phyloP scores from a whole-genome alignment of 2,329 filamentous ascomycete genomes.

The Penicillium sp. region DNA sequence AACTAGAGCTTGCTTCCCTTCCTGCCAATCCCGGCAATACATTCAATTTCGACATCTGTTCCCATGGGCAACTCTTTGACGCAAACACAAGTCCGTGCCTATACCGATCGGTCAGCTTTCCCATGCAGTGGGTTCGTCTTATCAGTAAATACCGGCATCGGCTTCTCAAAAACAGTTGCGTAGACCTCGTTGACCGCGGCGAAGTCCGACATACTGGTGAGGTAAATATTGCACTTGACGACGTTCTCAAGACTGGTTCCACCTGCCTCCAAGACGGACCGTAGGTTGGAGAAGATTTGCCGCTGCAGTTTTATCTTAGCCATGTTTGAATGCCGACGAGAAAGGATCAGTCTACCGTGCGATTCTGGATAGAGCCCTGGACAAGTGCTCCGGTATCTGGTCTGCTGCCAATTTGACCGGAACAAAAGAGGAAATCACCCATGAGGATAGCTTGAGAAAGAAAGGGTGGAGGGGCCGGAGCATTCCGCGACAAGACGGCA shows the following conservation, averaged over 20 bases:
- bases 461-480: slow-evolving; percentile 50
- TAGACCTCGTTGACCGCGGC: slow-evolving; percentile 78
- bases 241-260: slow-evolving; percentile 58
- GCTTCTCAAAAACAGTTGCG: slow-evolving; percentile 24
- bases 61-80: slow-evolving; percentile 52
- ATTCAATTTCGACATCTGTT: slow-evolving; percentile 56
- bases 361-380: slow-evolving; percentile 54
- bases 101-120: neutral
- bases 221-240: slow-evolving; percentile 64
- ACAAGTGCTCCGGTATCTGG: slow-evolving; percentile 53
- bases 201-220: slow-evolving; percentile 64
- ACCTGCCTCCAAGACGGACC: slow-evolving; percentile 58
- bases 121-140: neutral
- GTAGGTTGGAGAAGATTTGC: slow-evolving; percentile 54
- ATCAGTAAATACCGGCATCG: slow-evolving; percentile 26
- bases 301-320: slow-evolving; percentile 32
- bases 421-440: slow-evolving; percentile 66
- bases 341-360: slow-evolving; percentile 43
- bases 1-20: neutral
- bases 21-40: slow-evolving; percentile 20
- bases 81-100: slow-evolving; percentile 48
- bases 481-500: slow-evolving; percentile 43
- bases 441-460: slow-evolving; percentile 59
- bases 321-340: neutral
- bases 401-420: slow-evolving; percentile 59